These are phyloP conservation scores for Prunus fruticosa DNA, from an alignment of 306 rosid species.

Conservation along the genomic window DNA sequence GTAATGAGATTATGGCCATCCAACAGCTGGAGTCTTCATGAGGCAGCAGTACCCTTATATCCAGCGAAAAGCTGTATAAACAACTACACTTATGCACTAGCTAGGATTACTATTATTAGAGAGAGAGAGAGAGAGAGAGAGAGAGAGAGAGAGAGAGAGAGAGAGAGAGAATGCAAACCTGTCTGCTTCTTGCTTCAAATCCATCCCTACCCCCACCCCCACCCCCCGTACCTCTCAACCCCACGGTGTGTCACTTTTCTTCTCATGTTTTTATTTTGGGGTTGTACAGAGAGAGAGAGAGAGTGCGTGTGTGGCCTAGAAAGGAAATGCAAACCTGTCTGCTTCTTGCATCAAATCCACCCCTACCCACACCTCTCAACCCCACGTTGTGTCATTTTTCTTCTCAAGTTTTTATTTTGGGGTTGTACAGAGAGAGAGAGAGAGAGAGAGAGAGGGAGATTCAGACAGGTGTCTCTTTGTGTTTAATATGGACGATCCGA, in stretches of 20 bases:
- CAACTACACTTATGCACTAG: too few species aligned
- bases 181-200: not conserved
- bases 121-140: too few species aligned
- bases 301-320: too few species aligned
- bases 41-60: not conserved
- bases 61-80: not conserved
- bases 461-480: not conserved
- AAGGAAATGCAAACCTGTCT: not conserved
- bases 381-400: not conserved
- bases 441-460: not conserved
- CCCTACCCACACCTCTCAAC: not conserved
- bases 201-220: not conserved
- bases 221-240: not conserved
- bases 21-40: not conserved
- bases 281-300: not conserved
- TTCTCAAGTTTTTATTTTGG: not conserved
- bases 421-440: not conserved
- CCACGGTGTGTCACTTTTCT: not conserved
- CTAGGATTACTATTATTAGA: too few species aligned
- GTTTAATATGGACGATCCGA: not conserved
- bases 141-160: too few species aligned
- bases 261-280: not conserved
- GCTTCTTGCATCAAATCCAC: not conserved
- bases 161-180: too few species aligned
- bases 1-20: not conserved